Percentiles rank a stretch among this genome's conserved stretches.
These are phyloP conservation scores for Talaromyces marneffei DNA, from an alignment of 2,329 filamentous ascomycete species.

Conservation along the genomic window DNA sequence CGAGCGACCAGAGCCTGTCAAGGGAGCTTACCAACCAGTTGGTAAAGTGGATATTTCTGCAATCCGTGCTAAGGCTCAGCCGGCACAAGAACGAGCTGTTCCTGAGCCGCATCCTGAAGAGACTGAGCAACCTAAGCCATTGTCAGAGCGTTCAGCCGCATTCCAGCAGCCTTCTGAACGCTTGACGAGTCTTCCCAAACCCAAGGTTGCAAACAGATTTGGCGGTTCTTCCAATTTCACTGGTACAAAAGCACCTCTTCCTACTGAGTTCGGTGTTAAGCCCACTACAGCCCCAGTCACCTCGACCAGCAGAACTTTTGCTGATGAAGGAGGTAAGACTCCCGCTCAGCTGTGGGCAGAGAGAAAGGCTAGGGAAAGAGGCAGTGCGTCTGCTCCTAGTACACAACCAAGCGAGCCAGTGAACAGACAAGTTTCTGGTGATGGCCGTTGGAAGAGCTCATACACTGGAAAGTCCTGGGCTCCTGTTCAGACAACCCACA, in stretches of 20 bases:
- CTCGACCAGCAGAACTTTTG: slow-evolving; percentile 83
- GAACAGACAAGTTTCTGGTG: slow-evolving; percentile 52
- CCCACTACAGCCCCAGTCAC: slow-evolving; percentile 60
- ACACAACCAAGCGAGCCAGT: slow-evolving; percentile 1
- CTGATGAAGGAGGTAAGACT: slow-evolving; percentile 90
- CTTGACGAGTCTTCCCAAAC: slow-evolving; percentile 82
- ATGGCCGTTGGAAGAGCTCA: slow-evolving; percentile 78
- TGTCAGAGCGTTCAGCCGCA: slow-evolving; percentile 70
- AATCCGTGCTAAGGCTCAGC: slow-evolving; percentile 78
- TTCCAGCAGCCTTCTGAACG: slow-evolving; percentile 66
- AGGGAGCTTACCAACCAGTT: slow-evolving; percentile 88
- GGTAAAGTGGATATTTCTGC: slow-evolving; percentile 97
- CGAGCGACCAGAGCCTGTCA: slow-evolving; percentile 76
- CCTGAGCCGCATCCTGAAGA: slow-evolving; percentile 43
- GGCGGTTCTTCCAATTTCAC: slow-evolving; percentile 65
- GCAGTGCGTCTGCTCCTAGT: slow-evolving; percentile 20
- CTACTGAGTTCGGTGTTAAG: slow-evolving; percentile 61
- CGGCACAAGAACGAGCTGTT: slow-evolving; percentile 51
- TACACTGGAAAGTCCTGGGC: slow-evolving; percentile 89
- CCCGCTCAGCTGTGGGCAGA: slow-evolving; percentile 96
- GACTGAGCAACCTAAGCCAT: slow-evolving; percentile 52
- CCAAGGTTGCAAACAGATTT: slow-evolving; percentile 89
- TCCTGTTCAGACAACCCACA: slow-evolving; percentile 68
- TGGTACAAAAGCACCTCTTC: slow-evolving; percentile 83
- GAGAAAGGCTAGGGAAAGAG: slow-evolving; percentile 76